Evolutionary conservation across 1,139 yeast species (phyloP), one percentile per base, ranked within the genome.

Genomic region (Geotrichum restrictum): DNA sequence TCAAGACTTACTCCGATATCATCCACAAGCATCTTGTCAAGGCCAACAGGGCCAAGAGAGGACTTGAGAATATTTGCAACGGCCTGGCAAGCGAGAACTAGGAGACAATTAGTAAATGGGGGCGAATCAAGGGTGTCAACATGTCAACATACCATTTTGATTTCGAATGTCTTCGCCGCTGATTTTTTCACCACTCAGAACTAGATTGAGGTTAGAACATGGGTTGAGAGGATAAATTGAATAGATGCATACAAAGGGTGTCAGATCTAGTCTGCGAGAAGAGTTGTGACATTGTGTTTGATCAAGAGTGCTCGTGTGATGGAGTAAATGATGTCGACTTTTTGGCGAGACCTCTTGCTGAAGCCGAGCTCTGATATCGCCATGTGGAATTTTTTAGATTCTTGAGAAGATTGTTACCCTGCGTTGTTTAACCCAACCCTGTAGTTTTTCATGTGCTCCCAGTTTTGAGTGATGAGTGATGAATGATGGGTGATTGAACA

Each of bases 1-100:
- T 10, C 7, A 10, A 1, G 13, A 55, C 60, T 18, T 59, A 59
- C 60, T 57, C 98, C 98, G 72, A 94, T 94, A 68, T 94, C 98
- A 71, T 94, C 99, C 47, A 94, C 99, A 56, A 94, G 78, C 97
- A 94, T 93, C 75, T 94, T 94, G 73, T 94, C 99, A 54, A 94
- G 78, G 22, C 99, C 99, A 40, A 93, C 98, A 7, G 99, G 99
- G 6, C 99, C 99, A 57, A 94, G 75, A 2, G 98, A 89, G 19
- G 97, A 85, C 71, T 93, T 94, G 59, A 94, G 97, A 45, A 94
- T 97, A 69, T 94, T 94, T 61, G 98, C 96, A 53, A 94, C 96
- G 3, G 97, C 93, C 68, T 83, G 88, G 22, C 98, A 95, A 8
- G 98, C 98, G 65, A 89, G 75, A 24, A 94, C 76, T 66, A 47